These are phyloP conservation scores for Ogataea wickerhamii DNA, from an alignment of 805 yeast genomes.

Conservation along the genomic window DNA sequence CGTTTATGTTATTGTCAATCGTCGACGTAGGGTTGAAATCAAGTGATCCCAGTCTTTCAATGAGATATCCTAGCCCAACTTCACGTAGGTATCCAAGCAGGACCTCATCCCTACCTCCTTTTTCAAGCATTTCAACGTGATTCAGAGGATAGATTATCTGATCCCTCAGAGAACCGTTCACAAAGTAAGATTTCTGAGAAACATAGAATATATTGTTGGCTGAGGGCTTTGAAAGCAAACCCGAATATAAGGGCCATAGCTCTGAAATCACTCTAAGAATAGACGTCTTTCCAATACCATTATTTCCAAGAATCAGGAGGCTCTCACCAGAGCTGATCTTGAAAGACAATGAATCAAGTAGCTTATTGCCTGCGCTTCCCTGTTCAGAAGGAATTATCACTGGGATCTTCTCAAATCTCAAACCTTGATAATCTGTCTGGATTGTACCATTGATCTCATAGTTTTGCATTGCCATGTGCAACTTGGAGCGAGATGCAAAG, in stretches of 20 bases:
- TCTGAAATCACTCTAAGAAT: constrained; percentile 82
- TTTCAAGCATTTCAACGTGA: constrained; percentile 69
- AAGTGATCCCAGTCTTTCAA: constrained; percentile 56
- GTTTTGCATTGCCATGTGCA: constrained; percentile 9
- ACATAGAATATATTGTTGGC: constrained; percentile 67
- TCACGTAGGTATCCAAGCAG: constrained; percentile 63
- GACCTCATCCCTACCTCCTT: constrained; percentile 68
- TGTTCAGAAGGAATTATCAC: constrained; percentile 69
- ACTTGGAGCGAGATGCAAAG: constrained; percentile 29
- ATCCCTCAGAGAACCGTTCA: constrained; percentile 79
- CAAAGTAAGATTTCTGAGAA: constrained; percentile 84
- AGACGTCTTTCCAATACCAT: constrained; percentile 88
- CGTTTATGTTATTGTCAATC: not conserved
- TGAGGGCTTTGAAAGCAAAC: constrained; percentile 75
- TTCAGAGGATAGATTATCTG: constrained; percentile 86
- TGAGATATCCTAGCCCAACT: constrained; percentile 77
- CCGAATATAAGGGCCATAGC: constrained; percentile 86
- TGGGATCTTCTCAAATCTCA: constrained; percentile 78
- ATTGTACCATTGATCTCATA: constrained; percentile 73
- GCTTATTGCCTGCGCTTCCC: constrained; percentile 55
- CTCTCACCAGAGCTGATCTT: constrained; percentile 62
- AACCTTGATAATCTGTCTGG: constrained; percentile 72
- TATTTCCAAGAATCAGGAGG: constrained; percentile 76
- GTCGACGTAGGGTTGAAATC: constrained; percentile 37
- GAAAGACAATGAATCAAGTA: constrained; percentile 62